phyloP scores from a whole-genome alignment of 352 stramenopile genomes.

The Globisporangium ultimum region DNA sequence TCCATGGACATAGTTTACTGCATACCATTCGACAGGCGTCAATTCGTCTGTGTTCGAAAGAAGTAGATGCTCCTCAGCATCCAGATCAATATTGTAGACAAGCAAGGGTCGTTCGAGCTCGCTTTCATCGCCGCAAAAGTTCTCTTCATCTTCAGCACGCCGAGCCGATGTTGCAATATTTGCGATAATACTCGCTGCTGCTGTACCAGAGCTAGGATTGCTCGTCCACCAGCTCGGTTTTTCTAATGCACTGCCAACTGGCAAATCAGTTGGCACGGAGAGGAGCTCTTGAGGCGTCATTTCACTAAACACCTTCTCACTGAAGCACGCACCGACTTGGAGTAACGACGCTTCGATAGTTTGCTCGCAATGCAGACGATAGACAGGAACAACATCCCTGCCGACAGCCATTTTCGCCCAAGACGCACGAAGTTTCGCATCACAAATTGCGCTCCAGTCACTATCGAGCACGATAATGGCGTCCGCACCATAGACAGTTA shows the following conservation, averaged over 20 bases:
- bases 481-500: conserved; percentile 68
- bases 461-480: conserved; percentile 80
- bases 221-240: conserved; percentile 71
- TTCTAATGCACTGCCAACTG: conserved; percentile 36
- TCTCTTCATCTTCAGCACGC: conserved; percentile 39
- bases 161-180: conserved; percentile 28
- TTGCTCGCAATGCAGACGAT: conserved; percentile 77
- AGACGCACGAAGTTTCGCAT: conserved; percentile 76
- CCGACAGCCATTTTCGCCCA: conserved; percentile 66
- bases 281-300: conserved; percentile 74
- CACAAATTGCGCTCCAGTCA: conserved; percentile 77
- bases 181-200: conserved; percentile 18
- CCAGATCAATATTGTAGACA: conserved; percentile 65
- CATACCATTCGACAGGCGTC: conserved; percentile 83
- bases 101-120: conserved; percentile 47
- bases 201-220: conserved; percentile 29
- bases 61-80: conserved; percentile 79
- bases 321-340: conserved; percentile 66
- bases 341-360: conserved; percentile 75
- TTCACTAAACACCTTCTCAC: conserved; percentile 76
- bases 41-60: conserved; percentile 82
- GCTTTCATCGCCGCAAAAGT: conserved; percentile 36
- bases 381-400: conserved; percentile 54
- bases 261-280: conserved; percentile 43
- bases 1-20: conserved; percentile 69